phyloP scores from a whole-genome alignment of 228 moss, liverwort and hornwort genomes.

The Sphagnum fallax region DNA sequence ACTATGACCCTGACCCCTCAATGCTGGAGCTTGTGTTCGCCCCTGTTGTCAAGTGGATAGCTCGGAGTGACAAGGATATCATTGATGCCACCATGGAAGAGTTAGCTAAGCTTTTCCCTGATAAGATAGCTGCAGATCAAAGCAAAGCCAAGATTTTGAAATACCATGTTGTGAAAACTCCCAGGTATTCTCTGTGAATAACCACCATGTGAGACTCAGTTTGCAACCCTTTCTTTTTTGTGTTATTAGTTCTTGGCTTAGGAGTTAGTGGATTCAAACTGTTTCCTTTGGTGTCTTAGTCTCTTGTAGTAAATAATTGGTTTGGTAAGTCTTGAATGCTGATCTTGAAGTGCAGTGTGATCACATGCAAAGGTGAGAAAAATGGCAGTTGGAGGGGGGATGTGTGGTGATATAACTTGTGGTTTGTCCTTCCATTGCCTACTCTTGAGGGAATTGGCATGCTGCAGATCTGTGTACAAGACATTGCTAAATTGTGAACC shows the following conservation, averaged over 20 bases:
- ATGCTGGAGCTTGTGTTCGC: slow-evolving; percentile 99
- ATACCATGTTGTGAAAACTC: slow-evolving; percentile 96
- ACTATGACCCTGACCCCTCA: slow-evolving; percentile 77
- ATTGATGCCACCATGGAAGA: slow-evolving; percentile 86
- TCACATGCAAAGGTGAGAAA: no score
- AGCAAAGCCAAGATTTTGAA: slow-evolving; percentile 96
- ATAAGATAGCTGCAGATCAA: slow-evolving; percentile 86
- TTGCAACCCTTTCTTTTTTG: background rate
- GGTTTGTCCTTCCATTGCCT: no score
- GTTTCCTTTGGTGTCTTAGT: no score
- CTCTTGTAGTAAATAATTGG: no score
- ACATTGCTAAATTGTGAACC: slow-evolving; percentile 89
- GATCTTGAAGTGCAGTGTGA: no score
- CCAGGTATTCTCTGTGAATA: slow-evolving; percentile 34
- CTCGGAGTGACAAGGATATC: slow-evolving; percentile 76
- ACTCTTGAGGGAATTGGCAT: slow-evolving; percentile 4
- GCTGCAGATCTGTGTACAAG: slow-evolving; percentile 87
- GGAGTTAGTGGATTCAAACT: no score
- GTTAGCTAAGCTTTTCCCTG: slow-evolving; percentile 72
- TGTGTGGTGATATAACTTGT: no score
- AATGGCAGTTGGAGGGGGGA: no score
- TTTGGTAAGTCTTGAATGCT: no score
- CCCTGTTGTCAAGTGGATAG: slow-evolving; percentile 91
- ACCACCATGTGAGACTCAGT: background rate
- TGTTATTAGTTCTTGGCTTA: no score